A percentile compares a stretch with the other conserved stretches of the same genome.
Evolutionary conservation across 495 filamentous ascomycete genomes (phyloP).

Genomic region (Daldinia loculata): DNA sequence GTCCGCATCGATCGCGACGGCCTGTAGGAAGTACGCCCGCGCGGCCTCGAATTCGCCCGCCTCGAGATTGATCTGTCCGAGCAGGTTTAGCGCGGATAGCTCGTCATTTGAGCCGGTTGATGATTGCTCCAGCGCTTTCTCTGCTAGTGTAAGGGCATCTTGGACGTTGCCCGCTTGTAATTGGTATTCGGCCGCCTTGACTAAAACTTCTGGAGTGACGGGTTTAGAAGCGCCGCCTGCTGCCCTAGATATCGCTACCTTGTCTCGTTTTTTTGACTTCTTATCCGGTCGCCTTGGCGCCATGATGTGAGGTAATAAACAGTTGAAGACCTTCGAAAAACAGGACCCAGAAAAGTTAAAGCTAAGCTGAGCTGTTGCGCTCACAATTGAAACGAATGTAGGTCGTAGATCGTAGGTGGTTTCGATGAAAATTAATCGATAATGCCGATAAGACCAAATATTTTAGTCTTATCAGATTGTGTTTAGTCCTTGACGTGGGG

Average conservation of each 20-base stretch:
- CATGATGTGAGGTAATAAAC: constrained; percentile 41
- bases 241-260: constrained; percentile 42
- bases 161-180: constrained; percentile 76
- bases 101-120: constrained; percentile 45
- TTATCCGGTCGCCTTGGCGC: constrained; percentile 56
- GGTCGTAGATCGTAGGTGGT: not conserved
- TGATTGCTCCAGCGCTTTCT: constrained; percentile 65
- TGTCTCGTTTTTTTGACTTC: constrained; percentile 50
- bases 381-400: constrained; percentile 3
- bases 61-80: constrained; percentile 87
- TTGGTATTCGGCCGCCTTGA: constrained; percentile 72
- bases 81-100: constrained; percentile 75
- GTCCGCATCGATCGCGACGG: constrained; percentile 75
- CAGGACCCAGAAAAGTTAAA: not conserved
- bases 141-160: constrained; percentile 71
- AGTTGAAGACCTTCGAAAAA: not conserved
- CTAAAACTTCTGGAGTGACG: constrained; percentile 53
- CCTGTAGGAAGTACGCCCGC: constrained; percentile 70
- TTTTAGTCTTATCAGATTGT: constrained; percentile 38
- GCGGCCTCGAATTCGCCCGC: constrained; percentile 80
- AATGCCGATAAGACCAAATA: constrained; percentile 38
- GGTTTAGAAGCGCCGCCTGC: constrained; percentile 38
- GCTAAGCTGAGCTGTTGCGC: not conserved
- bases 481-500: constrained; percentile 18
- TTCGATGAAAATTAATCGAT: constrained; percentile 35